Evolutionary conservation across 2,329 filamentous ascomycete species (phyloP), one percentile per base, ranked within the genome.

Genomic region (Cordyceps cateniannulata): DNA sequence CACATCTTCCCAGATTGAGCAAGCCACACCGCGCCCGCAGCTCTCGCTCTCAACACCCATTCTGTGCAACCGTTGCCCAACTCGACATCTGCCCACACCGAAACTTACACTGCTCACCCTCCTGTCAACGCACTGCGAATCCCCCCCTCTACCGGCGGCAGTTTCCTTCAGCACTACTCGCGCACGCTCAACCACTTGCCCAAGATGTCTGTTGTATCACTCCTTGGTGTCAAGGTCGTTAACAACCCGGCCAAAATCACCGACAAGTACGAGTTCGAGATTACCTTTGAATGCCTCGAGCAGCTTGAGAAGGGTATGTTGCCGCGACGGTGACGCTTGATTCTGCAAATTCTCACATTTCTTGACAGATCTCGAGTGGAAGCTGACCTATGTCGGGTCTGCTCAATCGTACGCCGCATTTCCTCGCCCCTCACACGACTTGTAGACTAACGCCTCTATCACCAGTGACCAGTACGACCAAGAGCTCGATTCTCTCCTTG

Each of bases 261-360:
- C 69, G 90, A 93, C 73, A 87, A 91, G 59, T 99, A 99, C 75
- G 87, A 95, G 75, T 96, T 99, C 68, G 93, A 99, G 77, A 98
- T 99, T 74, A 99, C 95, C 20, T 99, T 99, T 65, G 95, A 99
- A 77, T 98, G 95, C 71, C 85, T 98, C 25, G 95, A 99, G 79
- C 85, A 89, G 67, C 84, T 99, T 44, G 90, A 96, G 73, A 97
- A 97, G 78, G 93, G 92, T 93, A 75, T 35, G 75, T 65, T 20
- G 42, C 44, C 61, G 20, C 7, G 5, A n/a, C 49, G 16, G 22
- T 40, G 35, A 6, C 47, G 48, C 32, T 55, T 51, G 42, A 59
- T 49, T 40, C 7, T 42, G 24, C 51, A 69, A 62, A 35, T 49
- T 22, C 55, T 49, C 32, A 60, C 54, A n/a, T 18, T 27, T 49